Percentiles rank a stretch among this genome's conserved stretches.
These are phyloP conservation scores for Plasmodium knowlesi DNA, from an alignment of 169 alveolate species.

Conservation along the genomic window DNA sequence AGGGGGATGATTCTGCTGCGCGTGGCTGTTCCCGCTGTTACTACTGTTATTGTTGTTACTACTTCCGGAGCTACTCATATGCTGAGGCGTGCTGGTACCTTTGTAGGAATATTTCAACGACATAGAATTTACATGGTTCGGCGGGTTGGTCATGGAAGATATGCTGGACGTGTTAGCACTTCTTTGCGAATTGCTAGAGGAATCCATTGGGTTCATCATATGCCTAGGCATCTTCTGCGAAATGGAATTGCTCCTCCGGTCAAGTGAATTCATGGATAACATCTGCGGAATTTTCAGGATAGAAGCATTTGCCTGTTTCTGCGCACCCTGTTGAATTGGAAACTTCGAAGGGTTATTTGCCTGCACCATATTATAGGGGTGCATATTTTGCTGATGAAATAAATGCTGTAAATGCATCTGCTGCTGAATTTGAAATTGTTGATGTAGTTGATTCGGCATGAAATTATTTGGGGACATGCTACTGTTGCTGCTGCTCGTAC, in stretches of 20 bases:
- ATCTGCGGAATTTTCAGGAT: conserved; percentile 51
- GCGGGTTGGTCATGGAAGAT: not conserved
- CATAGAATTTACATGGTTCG: conserved; percentile 26
- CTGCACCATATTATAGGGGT: conserved; percentile 25
- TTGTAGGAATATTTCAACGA: conserved; percentile 53
- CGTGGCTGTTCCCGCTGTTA: not conserved
- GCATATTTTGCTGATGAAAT: conserved; percentile 40
- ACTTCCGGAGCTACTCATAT: not conserved
- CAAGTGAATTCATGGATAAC: conserved; percentile 26
- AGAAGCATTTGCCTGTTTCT: conserved; percentile 44
- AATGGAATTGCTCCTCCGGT: conserved; percentile 44
- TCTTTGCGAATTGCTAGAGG: conserved; percentile 42
- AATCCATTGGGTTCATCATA: conserved; percentile 2
- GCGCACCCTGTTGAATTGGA: conserved; percentile 26
- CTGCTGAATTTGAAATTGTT: conserved; percentile 52
- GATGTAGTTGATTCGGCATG: conserved; percentile 48
- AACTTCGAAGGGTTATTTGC: conserved; percentile 5
- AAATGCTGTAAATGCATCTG: conserved; percentile 68
- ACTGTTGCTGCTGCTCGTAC: not conserved
- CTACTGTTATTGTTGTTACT: not conserved
- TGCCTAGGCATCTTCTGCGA: conserved; percentile 41
- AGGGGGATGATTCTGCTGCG: not conserved
- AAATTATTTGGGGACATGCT: conserved; percentile 13
- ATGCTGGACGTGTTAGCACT: not conserved
- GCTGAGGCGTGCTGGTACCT: not conserved